phyloP scores from a whole-genome alignment of 495 filamentous ascomycete genomes.

The Hypoxylon perforatum region DNA sequence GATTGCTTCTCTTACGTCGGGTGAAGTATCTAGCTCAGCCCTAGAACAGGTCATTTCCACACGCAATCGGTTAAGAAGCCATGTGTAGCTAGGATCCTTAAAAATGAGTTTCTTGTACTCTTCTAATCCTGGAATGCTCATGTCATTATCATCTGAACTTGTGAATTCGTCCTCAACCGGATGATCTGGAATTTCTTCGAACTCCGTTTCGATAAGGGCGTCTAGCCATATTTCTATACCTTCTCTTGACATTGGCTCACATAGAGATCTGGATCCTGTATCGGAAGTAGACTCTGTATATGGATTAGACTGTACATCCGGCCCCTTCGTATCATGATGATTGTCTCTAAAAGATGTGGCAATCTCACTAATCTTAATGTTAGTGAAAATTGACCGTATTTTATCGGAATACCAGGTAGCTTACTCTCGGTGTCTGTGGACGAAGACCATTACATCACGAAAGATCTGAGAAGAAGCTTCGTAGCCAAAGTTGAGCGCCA shows the following conservation, averaged over 20 bases:
- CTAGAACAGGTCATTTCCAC: background rate
- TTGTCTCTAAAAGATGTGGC: constrained; percentile 5
- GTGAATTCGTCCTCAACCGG: background rate
- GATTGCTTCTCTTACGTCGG: constrained; percentile 30
- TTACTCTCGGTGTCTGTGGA: constrained; percentile 13
- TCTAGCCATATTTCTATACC: background rate
- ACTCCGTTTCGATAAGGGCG: background rate
- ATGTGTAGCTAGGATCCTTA: background rate
- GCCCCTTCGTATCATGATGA: background rate
- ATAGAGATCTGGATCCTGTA: no score
- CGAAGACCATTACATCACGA: constrained; percentile 8
- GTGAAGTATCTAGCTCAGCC: background rate
- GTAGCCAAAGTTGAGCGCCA: constrained; percentile 5
- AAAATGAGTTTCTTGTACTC: constrained; percentile 7
- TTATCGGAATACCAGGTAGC: background rate
- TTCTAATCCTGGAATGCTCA: constrained; percentile 2
- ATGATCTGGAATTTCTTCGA: background rate
- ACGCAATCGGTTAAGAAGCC: constrained; percentile 1
- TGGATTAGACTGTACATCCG: background rate
- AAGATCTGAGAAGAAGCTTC: background rate
- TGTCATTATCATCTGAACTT: background rate
- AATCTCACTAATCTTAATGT: background rate
- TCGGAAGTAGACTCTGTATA: background rate
- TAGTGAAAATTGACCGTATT: background rate
- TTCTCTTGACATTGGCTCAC: background rate